phyloP scores from a whole-genome alignment of 768 basidiomycete genomes.

The Russula abietina region DNA sequence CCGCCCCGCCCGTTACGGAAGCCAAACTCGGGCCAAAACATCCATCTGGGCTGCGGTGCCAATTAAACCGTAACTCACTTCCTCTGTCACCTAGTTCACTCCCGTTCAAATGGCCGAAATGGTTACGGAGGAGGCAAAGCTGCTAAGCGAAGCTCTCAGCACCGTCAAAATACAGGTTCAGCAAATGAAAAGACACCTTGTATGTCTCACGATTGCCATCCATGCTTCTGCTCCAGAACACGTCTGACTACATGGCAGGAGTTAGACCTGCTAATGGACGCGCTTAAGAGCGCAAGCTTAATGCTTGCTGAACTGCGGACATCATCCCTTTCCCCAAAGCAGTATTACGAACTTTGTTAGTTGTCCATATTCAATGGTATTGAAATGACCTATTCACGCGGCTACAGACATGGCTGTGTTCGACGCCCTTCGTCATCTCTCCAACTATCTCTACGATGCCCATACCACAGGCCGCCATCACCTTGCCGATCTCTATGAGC shows the following conservation, averaged over 20 bases:
- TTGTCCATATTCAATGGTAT: not conserved
- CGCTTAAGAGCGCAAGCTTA: conserved; percentile 90
- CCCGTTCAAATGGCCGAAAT: conserved; percentile 19
- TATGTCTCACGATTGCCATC: conserved; percentile 32
- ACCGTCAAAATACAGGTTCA: conserved; percentile 89
- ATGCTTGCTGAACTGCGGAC: conserved; percentile 97
- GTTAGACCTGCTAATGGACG: conserved; percentile 96
- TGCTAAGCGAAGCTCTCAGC: conserved; percentile 76
- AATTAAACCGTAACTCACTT: not conserved
- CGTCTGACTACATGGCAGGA: conserved; percentile 46
- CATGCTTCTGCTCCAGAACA: not conserved
- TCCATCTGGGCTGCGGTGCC: not conserved
- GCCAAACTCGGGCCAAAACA: not conserved
- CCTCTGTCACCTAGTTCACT: not conserved
- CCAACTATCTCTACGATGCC: conserved; percentile 94
- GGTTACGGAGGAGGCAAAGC: conserved; percentile 69
- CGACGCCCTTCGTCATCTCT: conserved; percentile 90
- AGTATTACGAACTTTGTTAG: conserved; percentile 96
- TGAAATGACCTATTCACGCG: not conserved
- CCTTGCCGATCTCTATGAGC: conserved; percentile 95
- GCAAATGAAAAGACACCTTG: conserved; percentile 92
- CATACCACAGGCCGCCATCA: conserved; percentile 90
- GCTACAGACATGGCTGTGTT: conserved; percentile 93
- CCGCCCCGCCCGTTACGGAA: not conserved
- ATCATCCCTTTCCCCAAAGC: conserved; percentile 88